These are phyloP conservation scores for Metarhizium humberi DNA, from an alignment of 2,329 filamentous ascomycete species.

Conservation along the genomic window DNA sequence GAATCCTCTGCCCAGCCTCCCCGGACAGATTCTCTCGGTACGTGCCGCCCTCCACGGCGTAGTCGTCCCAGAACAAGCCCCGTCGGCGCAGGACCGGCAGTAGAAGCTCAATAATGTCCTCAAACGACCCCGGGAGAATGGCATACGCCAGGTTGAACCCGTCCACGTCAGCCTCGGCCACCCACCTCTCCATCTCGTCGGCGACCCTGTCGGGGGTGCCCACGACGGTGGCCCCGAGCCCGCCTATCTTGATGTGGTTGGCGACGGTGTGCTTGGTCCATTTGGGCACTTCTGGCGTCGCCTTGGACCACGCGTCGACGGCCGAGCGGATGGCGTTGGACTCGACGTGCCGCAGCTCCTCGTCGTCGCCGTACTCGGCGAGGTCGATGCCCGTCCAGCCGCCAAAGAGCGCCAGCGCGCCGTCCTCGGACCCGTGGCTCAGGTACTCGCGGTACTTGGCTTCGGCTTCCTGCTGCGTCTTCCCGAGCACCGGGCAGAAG, in stretches of 20 bases:
- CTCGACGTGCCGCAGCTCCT: conserved; percentile 53
- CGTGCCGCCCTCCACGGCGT: conserved; percentile 31
- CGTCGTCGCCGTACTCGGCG: conserved; percentile 49
- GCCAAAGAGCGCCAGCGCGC: conserved; percentile 54
- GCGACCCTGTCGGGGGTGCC: conserved; percentile 21
- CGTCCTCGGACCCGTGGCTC: conserved; percentile 49
- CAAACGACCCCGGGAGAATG: conserved; percentile 48
- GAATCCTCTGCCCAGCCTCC: conserved; percentile 21
- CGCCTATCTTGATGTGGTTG: conserved; percentile 23
- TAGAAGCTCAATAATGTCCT: conserved; percentile 55
- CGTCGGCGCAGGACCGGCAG: conserved; percentile 51
- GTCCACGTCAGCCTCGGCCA: conserved; percentile 50
- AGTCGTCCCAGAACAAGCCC: conserved; percentile 46
- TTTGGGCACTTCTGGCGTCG: conserved; percentile 19
- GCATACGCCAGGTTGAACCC: conserved; percentile 34
- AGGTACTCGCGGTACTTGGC: conserved; percentile 40
- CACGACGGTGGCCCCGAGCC: conserved; percentile 19
- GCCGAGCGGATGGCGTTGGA: conserved; percentile 50
- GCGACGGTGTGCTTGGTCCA: conserved; percentile 26
- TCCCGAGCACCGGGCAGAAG: conserved; percentile 48
- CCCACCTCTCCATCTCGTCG: conserved; percentile 24
- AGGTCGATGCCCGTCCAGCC: conserved; percentile 61
- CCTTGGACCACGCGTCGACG: conserved; percentile 36
- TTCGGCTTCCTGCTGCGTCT: conserved; percentile 50
- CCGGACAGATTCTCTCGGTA: conserved; percentile 34